phyloP scores from a whole-genome alignment of 2,329 filamentous ascomycete species.

The Aspergillus clavatus region DNA sequence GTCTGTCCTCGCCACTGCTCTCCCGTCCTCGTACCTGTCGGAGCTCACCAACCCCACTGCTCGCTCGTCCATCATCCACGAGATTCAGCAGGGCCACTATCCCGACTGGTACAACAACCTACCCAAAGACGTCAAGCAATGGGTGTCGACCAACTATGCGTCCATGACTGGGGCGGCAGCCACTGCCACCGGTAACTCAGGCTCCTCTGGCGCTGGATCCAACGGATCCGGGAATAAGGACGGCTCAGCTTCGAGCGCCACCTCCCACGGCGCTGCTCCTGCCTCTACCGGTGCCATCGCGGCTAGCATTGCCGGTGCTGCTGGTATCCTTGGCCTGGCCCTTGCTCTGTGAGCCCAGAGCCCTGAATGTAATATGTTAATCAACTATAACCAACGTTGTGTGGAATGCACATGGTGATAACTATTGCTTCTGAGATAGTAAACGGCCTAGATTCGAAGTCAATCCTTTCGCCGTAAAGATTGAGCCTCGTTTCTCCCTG shows the following conservation, averaged over 20 bases:
- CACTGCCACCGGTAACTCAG: neutral
- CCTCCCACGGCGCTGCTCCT: conserved; percentile 12
- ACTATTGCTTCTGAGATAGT: no score
- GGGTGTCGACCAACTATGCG: conserved; percentile 11
- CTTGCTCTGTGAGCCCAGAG: conserved; percentile 19
- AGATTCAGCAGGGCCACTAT: conserved; percentile 19
- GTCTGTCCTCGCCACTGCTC: conserved; percentile 21
- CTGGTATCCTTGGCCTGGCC: conserved; percentile 19
- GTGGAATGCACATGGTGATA: no score
- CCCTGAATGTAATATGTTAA: neutral
- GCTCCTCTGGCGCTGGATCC: conserved; percentile 5
- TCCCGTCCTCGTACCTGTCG: conserved; percentile 21
- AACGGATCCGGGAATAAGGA: neutral
- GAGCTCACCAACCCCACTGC: conserved; percentile 17
- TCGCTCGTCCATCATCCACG: conserved; percentile 19
- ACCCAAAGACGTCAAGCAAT: conserved; percentile 24
- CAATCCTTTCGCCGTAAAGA: no score
- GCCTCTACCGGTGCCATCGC: conserved; percentile 17
- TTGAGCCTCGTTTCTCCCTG: no score
- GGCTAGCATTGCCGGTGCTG: conserved; percentile 17
- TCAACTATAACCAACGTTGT: neutral
- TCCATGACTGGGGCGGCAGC: conserved; percentile 2
- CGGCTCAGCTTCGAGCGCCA: conserved; percentile 5
- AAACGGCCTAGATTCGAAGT: no score
- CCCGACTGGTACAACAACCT: conserved; percentile 27